Evolutionary conservation across 495 filamentous ascomycete genomes (phyloP), one percentile per base, ranked within the genome.

Genomic region (Hyaloscypha bicolor): DNA sequence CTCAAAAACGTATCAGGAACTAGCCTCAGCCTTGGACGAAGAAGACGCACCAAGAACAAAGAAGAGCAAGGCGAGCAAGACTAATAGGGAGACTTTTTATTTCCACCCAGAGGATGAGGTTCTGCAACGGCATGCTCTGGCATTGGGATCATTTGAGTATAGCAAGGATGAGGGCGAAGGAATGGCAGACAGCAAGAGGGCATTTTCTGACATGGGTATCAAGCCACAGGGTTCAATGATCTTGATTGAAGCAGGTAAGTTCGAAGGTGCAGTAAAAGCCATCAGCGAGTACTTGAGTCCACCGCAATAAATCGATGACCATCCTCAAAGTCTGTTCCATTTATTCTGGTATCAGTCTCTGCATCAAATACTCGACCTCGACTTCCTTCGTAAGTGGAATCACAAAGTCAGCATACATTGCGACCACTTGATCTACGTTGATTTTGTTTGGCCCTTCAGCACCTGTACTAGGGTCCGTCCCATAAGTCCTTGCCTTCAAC

Each of bases 21-120:
- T 98, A 42, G 89, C 85, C 66, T 97, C 93, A 1, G 86, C 84
- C 66, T 79, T 98, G 19, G 92, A 95, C 73, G 80, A 85, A 64
- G 85, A 88, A 68, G 88, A 90, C 25, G 74, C 76, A 51, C 89
- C 88, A 57, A 85, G 87, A 22, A 87, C 86, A 76, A 94, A 93
- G 83, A 93, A 93, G 77, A 90, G 87, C 77, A 91, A 91, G 77
- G 87, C 87, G 76, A 80, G 82, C 14, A 80, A 77, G 68, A 66
- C 73, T 55, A 70, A 63, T 70, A 81, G 80, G 64, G 82, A 83
- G 48, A 76, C 78, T 19, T 94, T 93, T 79, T 96, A 93, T 77
- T 99, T 98, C 81, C 96, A 99, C 76, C 92, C 95, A 3, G 96
- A 99, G 78, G 96, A 99, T 74, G 95, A 99, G 81, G 86, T 94